Evolutionary conservation across 1,284 basidiomycete species (phyloP), one percentile per base, ranked within the genome.

Genomic region (Athelia psychrophila): DNA sequence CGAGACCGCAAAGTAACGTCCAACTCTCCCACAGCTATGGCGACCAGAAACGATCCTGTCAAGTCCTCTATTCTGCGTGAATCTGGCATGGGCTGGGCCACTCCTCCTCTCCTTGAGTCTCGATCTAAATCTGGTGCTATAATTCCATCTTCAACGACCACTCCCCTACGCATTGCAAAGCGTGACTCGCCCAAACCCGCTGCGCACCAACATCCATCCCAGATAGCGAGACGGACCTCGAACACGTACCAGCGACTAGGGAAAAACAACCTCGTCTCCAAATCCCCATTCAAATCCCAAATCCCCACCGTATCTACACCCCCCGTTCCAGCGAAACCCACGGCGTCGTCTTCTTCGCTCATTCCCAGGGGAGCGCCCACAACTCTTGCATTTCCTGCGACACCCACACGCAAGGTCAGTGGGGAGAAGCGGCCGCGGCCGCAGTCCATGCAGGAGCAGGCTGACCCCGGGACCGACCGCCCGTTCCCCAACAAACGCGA

Each of bases 261-360:
- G 56, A 86, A 76, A 56, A 92, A 89, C 68, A 86, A 88, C 60
- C 84, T 95, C 50, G 93, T 95, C 20, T 86, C 87, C 45, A 93
- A 93, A 60, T 95, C 91, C 10, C 91, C 91, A 8, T 98, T 98
- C 77, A 93, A 91, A 61, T 79, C 78, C 1, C 79, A 82, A 53
- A 71, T 80, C 24, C 75, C 79, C 33, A 69, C 74, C 15, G 6
- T 16, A n/a, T 18, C 38, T 22, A 9, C 8, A 6, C 38, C 20
- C n/a, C 38, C 38, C 6, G 6, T 30, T 30, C 27, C 27, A 30
- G 27, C 27, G 27, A 30, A 30, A 30, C 73, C 80, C 1, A 69
- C 71, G 35, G 74, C 77, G 2, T 18, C 38, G 9, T 60, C 56
- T 30, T 51, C 56, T 20, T 30, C 27, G 13, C 5, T 30, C 6